Percentiles rank a stretch among this genome's conserved stretches.
These are phyloP conservation scores for Penicillium brevicompactum DNA, from an alignment of 2,329 filamentous ascomycete species.

Conservation along the genomic window DNA sequence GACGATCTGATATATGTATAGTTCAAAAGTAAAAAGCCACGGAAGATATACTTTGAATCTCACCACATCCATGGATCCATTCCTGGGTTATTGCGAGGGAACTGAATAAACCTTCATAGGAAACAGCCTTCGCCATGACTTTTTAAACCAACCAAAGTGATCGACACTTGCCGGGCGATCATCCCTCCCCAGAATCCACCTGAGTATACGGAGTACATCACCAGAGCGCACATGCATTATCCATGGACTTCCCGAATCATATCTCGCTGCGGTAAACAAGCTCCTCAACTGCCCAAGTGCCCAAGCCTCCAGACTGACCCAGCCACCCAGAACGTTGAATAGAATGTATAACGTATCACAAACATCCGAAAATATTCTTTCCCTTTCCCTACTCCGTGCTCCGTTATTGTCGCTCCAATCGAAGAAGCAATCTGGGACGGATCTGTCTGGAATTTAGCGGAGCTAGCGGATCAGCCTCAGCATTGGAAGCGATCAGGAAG, in stretches of 20 bases:
- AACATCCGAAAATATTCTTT: not conserved
- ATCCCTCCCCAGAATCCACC: slow-evolving; percentile 2
- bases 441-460: slow-evolving; percentile 2
- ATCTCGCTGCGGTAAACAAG: not conserved
- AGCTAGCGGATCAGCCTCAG: not conserved
- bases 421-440: not conserved
- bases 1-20: not conserved
- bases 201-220: not conserved
- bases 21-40: not conserved
- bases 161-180: slow-evolving; percentile 5
- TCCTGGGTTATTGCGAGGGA: not conserved
- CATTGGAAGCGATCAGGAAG: not conserved
- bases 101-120: not conserved
- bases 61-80: not conserved
- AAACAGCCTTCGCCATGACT: not conserved
- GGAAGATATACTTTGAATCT: not conserved
- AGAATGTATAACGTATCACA: not conserved
- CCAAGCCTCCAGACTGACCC: not conserved
- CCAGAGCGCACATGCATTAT: not conserved
- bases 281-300: not conserved
- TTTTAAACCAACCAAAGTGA: not conserved
- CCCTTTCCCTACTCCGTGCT: not conserved
- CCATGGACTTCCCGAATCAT: not conserved
- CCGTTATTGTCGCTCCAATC: not conserved
- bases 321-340: not conserved